A percentile compares a stretch with the other conserved stretches of the same genome.
Conservation (phyloP, 108 stramenopile species). For the Stephanodiscus minutulus region DNA sequence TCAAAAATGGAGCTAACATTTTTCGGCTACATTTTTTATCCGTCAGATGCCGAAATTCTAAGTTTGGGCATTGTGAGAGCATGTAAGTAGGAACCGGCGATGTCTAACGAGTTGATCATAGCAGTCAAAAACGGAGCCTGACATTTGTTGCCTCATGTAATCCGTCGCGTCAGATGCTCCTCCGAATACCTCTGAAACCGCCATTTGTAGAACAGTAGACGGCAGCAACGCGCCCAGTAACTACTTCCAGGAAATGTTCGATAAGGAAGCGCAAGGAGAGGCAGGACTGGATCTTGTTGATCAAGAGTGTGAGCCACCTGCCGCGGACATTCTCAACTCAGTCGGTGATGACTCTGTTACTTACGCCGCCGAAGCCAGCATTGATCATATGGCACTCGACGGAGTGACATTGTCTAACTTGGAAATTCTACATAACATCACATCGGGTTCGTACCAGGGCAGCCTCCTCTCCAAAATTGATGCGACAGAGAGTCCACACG, state of each 20-base stretch:
- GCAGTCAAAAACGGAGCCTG: neutral
- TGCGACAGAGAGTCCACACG: slow-evolving; percentile 90
- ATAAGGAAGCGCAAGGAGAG: slow-evolving; percentile 21
- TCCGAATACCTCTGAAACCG: slow-evolving; percentile 21
- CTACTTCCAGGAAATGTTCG: slow-evolving; percentile 35
- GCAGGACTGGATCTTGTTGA: slow-evolving; percentile 40
- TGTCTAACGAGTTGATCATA: neutral
- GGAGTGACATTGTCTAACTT: slow-evolving; percentile 95
- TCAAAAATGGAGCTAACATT: neutral
- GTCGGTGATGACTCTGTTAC: slow-evolving; percentile 5
- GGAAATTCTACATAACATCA: slow-evolving; percentile 87
- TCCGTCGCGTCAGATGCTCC: slow-evolving; percentile 32
- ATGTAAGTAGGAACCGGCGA: slow-evolving; percentile 55
- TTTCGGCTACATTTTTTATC: neutral
- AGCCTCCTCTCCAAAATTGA: slow-evolving; percentile 93
- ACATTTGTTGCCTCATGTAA: neutral
- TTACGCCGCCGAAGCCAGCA: slow-evolving; percentile 44
- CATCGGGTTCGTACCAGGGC: slow-evolving; percentile 73
- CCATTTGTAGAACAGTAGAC: neutral
- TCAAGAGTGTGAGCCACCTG: neutral
- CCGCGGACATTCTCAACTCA: slow-evolving; percentile 11
- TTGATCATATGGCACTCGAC: slow-evolving; percentile 91
- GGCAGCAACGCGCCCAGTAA: slow-evolving; percentile 2
- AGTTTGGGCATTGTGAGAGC: slow-evolving; percentile 90
- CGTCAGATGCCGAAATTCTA: slow-evolving; percentile 79